phyloP scores from a whole-genome alignment of 1,284 basidiomycete species.

The Cutaneotrichosporon sp. region DNA sequence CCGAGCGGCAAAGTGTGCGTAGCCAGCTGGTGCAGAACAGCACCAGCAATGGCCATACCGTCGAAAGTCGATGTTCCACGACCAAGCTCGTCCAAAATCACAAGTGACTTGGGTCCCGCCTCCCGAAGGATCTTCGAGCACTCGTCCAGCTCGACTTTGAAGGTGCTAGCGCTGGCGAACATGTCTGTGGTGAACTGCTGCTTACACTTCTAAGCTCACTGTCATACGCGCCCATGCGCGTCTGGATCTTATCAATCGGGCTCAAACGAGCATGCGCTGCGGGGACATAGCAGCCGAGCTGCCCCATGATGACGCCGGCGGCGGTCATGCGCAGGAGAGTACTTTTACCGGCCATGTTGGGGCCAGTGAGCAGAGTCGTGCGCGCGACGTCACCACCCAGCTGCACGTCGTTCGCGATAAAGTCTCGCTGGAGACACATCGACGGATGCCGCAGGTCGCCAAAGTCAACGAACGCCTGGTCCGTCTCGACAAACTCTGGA shows the following conservation, averaged over 20 bases:
- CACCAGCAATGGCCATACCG: slow-evolving; percentile 92
- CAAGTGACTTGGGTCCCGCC: slow-evolving; percentile 84
- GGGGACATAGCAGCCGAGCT: slow-evolving; percentile 96
- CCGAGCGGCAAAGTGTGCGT: slow-evolving; percentile 80
- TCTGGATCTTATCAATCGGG: slow-evolving; percentile 90
- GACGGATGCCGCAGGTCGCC: slow-evolving; percentile 82
- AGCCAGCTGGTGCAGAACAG: slow-evolving; percentile 88
- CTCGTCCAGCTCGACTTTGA: slow-evolving; percentile 95
- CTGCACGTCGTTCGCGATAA: slow-evolving; percentile 92
- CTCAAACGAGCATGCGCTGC: slow-evolving; percentile 76
- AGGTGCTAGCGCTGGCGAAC: slow-evolving; percentile 91
- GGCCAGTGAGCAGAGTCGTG: slow-evolving; percentile 88
- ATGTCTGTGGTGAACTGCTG: slow-evolving; percentile 58
- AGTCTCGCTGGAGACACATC: slow-evolving; percentile 68
- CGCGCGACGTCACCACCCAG: slow-evolving; percentile 69
- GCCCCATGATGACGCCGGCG: slow-evolving; percentile 90
- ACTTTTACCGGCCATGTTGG: slow-evolving; percentile 77
- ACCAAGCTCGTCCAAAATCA: slow-evolving; percentile 93
- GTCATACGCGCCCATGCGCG: slow-evolving; percentile 97
- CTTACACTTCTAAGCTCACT: slow-evolving; percentile 47
- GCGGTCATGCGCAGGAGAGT: slow-evolving; percentile 93
- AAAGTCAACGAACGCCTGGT: slow-evolving; percentile 76
- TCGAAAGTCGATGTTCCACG: slow-evolving; percentile 65
- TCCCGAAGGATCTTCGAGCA: slow-evolving; percentile 88
- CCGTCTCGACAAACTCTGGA: slow-evolving; percentile 79